Evolutionary conservation across 208 protist species (phyloP), one percentile per base, ranked within the genome.

Genomic region (Crithidia sp.): DNA sequence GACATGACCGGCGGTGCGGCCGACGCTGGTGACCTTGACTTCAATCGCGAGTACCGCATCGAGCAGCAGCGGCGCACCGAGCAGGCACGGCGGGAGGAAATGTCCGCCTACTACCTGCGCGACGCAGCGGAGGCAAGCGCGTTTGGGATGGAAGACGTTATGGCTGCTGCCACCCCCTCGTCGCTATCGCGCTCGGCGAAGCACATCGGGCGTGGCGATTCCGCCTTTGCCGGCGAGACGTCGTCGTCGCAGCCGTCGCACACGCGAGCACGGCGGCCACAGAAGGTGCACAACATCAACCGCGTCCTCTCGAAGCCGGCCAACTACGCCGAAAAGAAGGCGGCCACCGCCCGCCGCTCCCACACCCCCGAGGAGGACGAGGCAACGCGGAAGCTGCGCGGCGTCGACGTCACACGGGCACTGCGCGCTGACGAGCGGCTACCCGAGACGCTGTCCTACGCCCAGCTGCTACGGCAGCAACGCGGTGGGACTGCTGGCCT

Each of bases 31-130:
- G 59, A 65, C 56, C 49, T 66, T 44, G 71, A 81, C 71, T 88
- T 83, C 69, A 79, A 81, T 39, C 43, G 86, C 40, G 77, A 82
- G 47, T 85, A 86, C 77, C 67, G 73, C 52, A 81, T 84, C 53
- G 87, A 86, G 69, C 82, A 83, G 65, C 84, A 91, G 44, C 67
- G 74, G 9, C 79, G 76, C 40, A 50, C 45, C 37, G 83, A 93
- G 53, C 44, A 79, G 75, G 74, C 71, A n/a, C 81, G 86, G 37
- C 79, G 86, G 5, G 71, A 78, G 37, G 88, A 92, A 54, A 81
- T 94, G 61, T 64, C 81, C 13, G 83, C 87, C 41, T 96, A 93
- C 71, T 96, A 96, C 71, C 84, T 96, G 17, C 87, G 69, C 55
- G 85, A 79, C 19, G 58, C 53, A 19, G 65, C n/a, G 43, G 53